Conservation (phyloP, 2,329 filamentous ascomycete genomes). For the Rutstroemia sp. region DNA sequence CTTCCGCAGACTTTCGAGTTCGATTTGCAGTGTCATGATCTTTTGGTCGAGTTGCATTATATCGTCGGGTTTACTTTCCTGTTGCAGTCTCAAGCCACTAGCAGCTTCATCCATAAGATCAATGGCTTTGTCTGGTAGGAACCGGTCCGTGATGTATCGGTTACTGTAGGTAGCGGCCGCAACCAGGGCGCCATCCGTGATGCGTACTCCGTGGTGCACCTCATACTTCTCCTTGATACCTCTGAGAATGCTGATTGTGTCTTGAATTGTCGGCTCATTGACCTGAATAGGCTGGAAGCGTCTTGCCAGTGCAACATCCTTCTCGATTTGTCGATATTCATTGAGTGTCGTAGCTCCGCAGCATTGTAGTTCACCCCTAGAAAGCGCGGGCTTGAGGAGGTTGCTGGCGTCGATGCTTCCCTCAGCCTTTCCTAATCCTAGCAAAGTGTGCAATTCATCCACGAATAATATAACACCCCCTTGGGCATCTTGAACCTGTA, state of each 20-base stretch:
- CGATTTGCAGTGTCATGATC: conserved; percentile 96
- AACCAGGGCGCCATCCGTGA: conserved; percentile 86
- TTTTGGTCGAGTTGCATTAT: conserved; percentile 89
- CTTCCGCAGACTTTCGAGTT: conserved; percentile 87
- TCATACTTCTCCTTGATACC: conserved; percentile 98
- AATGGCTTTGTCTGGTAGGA: conserved; percentile 94
- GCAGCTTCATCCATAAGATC: conserved; percentile 95
- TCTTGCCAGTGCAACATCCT: conserved; percentile 86
- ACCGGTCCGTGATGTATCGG: conserved; percentile 92
- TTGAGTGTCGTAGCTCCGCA: conserved; percentile 90
- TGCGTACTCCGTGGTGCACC: conserved; percentile 91
- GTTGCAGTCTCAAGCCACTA: conserved; percentile 80
- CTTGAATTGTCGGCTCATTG: conserved; percentile 82
- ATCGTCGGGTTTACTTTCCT: conserved; percentile 93
- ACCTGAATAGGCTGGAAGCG: conserved; percentile 93
- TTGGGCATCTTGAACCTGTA: conserved; percentile 59
- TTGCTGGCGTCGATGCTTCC: conserved; percentile 96
- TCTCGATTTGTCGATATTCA: conserved; percentile 91
- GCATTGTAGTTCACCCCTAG: conserved; percentile 76
- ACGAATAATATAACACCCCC: conserved; percentile 92
- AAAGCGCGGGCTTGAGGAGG: conserved; percentile 86
- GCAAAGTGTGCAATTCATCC: conserved; percentile 84
- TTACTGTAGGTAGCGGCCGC: conserved; percentile 90
- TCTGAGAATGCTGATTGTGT: conserved; percentile 90
- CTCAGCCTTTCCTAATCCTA: conserved; percentile 90